These are phyloP conservation scores for Lichtheimia hyalospora DNA, from an alignment of 371 early-diverging fungal species.

Conservation along the genomic window DNA sequence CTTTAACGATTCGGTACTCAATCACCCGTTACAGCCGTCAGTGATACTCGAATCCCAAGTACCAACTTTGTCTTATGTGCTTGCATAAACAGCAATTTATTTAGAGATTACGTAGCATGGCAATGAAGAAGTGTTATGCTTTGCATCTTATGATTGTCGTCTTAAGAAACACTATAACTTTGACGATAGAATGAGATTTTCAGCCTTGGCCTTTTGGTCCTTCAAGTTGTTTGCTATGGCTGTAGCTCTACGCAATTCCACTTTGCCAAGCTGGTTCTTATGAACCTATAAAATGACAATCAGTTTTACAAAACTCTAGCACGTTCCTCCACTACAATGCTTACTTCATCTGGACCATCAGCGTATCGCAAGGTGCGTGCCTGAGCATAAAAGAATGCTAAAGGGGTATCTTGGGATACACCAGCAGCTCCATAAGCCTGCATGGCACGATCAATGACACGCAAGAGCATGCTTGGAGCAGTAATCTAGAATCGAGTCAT, in stretches of 20 bases:
- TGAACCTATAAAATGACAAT: constrained; percentile 9
- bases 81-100: too few relatives aligned
- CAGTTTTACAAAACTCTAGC: not conserved
- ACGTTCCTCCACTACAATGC: not conserved
- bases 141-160: too few relatives aligned
- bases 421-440: constrained; percentile 93
- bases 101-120: too few relatives aligned
- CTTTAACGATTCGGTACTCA: too few relatives aligned
- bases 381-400: constrained; percentile 84
- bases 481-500: constrained; percentile 31
- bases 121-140: too few relatives aligned
- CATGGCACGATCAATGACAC: constrained; percentile 85
- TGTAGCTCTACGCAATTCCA: constrained; percentile 46
- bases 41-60: too few relatives aligned
- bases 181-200: not conserved
- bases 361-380: constrained; percentile 90
- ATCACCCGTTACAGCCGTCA: not conserved
- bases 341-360: constrained; percentile 64
- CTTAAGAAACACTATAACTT: not conserved
- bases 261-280: constrained; percentile 39
- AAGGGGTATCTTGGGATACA: constrained; percentile 82
- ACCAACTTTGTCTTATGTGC: too few relatives aligned
- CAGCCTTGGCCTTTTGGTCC: constrained; percentile 34
- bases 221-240: constrained; percentile 29
- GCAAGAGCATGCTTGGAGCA: constrained; percentile 77